Evolutionary conservation across 2,329 filamentous ascomycete species (phyloP).

Genomic region (Claviceps fusiformis): DNA sequence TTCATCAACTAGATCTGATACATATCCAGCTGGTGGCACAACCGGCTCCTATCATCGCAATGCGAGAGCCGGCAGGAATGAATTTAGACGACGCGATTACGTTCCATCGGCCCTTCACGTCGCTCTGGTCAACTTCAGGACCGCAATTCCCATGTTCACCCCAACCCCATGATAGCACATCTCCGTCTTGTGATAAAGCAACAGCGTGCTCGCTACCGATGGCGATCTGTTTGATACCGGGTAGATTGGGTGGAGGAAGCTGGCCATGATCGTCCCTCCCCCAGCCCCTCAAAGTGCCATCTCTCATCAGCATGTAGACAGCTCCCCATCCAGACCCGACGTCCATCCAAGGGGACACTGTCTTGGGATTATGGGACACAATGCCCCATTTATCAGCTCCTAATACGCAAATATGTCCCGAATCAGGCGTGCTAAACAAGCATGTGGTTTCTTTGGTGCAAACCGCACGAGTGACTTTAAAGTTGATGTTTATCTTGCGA

Average conservation of each 20-base stretch:
- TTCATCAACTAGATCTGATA: conserved; percentile 17
- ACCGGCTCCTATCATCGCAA: conserved; percentile 60
- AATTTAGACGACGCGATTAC: conserved; percentile 46
- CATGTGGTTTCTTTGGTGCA: conserved; percentile 83
- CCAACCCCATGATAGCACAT: conserved; percentile 85
- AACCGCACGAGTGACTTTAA: conserved; percentile 51
- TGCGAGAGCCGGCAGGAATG: conserved; percentile 34
- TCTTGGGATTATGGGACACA: conserved; percentile 39
- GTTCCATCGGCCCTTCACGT: conserved; percentile 58
- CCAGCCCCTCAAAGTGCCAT: conserved; percentile 56
- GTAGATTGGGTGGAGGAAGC: conserved; percentile 50
- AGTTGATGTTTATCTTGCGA: conserved; percentile 44
- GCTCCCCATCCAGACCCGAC: conserved; percentile 73
- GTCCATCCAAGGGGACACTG: conserved; percentile 46
- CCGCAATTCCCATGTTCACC: conserved; percentile 97
- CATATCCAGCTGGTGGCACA: conserved; percentile 81
- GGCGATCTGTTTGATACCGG: conserved; percentile 48
- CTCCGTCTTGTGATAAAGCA: conserved; percentile 48
- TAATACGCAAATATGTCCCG: conserved; percentile 51
- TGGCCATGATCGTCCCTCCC: conserved; percentile 80
- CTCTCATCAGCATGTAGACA: conserved; percentile 53
- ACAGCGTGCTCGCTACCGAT: conserved; percentile 86
- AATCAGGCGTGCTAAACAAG: conserved; percentile 40
- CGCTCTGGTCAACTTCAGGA: conserved; percentile 44
- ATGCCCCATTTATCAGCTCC: conserved; percentile 66